Conservation (phyloP, 2,329 filamentous ascomycete genomes). For the Cercospora berteroae region DNA sequence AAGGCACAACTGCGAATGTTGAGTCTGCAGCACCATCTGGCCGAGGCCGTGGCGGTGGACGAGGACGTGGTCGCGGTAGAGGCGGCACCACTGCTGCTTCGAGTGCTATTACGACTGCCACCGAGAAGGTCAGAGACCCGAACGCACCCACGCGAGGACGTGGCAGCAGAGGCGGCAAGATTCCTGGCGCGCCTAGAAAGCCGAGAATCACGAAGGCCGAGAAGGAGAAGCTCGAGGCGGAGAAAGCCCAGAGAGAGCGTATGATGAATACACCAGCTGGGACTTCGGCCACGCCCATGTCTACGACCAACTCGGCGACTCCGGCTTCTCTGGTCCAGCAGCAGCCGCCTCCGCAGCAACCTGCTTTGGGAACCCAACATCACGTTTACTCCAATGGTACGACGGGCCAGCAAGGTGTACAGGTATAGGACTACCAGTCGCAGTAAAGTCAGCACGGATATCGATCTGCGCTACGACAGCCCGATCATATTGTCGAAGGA, state of each 20-base stretch:
- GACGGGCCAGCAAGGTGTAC: constrained; percentile 1
- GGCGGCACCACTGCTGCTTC: constrained; percentile 48
- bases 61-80: constrained; percentile 58
- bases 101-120: constrained; percentile 36
- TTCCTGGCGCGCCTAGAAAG: constrained; percentile 72
- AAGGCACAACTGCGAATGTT: constrained; percentile 63
- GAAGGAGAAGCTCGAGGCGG: constrained; percentile 74
- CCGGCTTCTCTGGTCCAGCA: not conserved
- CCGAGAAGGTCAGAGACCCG: constrained; percentile 30
- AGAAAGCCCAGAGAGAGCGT: constrained; percentile 72
- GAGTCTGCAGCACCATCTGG: constrained; percentile 30
- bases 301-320: constrained; percentile 6
- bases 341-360: not conserved
- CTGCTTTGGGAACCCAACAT: not conserved
- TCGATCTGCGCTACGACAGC: not conserved
- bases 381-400: constrained; percentile 2
- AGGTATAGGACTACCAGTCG: not conserved
- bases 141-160: constrained; percentile 40
- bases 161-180: constrained; percentile 63
- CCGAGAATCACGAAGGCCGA: constrained; percentile 84
- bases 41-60: constrained; percentile 37
- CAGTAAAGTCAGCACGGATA: not conserved
- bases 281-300: not conserved
- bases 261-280: constrained; percentile 34
- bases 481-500: not conserved